Base-by-base conservation (phyloP, 345 rosid genomes). In the Acer campestre region DNA sequence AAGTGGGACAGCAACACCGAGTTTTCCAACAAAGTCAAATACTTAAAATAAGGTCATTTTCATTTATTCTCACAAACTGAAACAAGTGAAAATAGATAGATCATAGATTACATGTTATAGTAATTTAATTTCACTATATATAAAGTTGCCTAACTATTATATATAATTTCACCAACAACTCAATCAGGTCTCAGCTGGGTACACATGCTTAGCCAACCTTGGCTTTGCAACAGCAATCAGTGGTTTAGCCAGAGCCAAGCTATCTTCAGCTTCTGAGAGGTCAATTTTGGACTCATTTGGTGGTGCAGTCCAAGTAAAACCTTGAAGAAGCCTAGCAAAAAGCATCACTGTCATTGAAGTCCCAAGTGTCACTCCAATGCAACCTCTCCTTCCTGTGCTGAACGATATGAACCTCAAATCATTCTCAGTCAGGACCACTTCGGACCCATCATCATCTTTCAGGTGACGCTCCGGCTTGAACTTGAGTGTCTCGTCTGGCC, bases 391-490 rank as follows among this genome's bases (percentile, higher is more conserved):
- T 3, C 91, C 91, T 0, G 87, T 70, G 78, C 88, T 85, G 18
- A 89, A 89, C 3, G 87, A 77, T 20, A 88, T 49, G 73, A 89
- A 8, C 16, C 80, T 79, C 12, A 86, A 75, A 3, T 84, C 82
- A 23, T 80, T 51, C 29, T 86, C 88, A 0, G 61, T 58, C 7
- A 87, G 77, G 5, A 79, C 78, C 63, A 89, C 85, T 1, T 69
- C 20, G 2, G 59, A 3, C 8, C 78, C 74, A 1, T 71, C 31
- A 29, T 29, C 78, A 1, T 61, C 31, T 0, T 76, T 48, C 25
- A 89, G 68, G 78, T 89, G 90, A 12, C 89, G 83, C 61, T 86
- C 89, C 0, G 91, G 93, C 3, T 79, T 77, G 49, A 68, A 89
- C 75, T 67, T 79, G 23, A 72, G 78, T 0, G 93, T 89, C 1